Evolutionary conservation across 1,284 basidiomycete species (phyloP), one percentile per base, ranked within the genome.

Genomic region (Lentinus polychrous): DNA sequence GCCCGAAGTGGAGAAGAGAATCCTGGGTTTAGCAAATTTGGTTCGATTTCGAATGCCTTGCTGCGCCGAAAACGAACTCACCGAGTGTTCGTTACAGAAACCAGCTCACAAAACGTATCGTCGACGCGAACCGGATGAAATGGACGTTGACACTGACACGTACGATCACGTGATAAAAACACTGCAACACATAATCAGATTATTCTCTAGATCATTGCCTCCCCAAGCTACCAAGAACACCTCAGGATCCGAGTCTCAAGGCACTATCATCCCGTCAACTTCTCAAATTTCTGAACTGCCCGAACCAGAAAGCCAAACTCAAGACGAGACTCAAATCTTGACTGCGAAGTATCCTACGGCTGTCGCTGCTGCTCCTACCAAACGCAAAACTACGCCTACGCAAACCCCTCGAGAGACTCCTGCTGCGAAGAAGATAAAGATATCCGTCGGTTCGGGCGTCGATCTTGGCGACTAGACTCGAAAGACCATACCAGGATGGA

Each of bases 11-110:
- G 84, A 87, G 66, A 77, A 69, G 56, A 71, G 68, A 34, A 60
- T 86, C 48, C 63, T 88, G 32, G 79, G 76, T 23, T 56, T 89
- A 31, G 66, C 74, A 27, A 71, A 80, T 55, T 60, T 75, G 69
- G 84, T 84, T 38, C 34, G 74, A 67, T 18, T 31, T 46, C 33
- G 41, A 39, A 4, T 18, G 5, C 8, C 22, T 20, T 15, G 14
- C 5, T 45, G 18, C 17, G 12, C 34, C 14, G 3, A 14, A 4
- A 20, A 14, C 5, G 7, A 27, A 27, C 27, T 27, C 27, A 27
- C n/a, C n/a, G n/a, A n/a, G n/a, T n/a, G n/a, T 54, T 47, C 20
- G 45, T 31, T 12, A 12, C 60, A 67, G 67, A 64, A 60, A 60
- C 64, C 57, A 52, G 50, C 56, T 35, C 55, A 55, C 32, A 57